Base-by-base conservation (phyloP, 441 rosid genomes). In the Monsonia emarginata region DNA sequence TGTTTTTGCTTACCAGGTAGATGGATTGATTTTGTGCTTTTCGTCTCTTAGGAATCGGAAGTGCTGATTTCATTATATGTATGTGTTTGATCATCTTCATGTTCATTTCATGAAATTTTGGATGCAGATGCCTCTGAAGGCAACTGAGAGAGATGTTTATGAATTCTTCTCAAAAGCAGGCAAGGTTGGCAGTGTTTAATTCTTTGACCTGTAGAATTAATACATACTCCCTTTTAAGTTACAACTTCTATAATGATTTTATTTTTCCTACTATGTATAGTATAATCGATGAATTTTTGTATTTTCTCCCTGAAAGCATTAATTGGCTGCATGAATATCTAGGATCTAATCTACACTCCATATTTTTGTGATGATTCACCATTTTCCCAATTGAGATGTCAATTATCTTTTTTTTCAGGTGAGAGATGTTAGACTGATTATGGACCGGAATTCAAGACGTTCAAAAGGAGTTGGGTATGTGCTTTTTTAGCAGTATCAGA, bases 401-500 rank as follows among this genome's bases (percentile, higher is more conserved):
- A 25, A 11, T 25, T 30, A 13, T 56, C 24, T 48, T 48, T 2
- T 11, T 70, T 74, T 80, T 69, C 80, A 91, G 97, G 97, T 91
- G 67, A 87, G 97, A 81, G 97, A 91, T 69, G 97, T 91, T 42
- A 89, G 95, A 14, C 69, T 91, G 81, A 91, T 91, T 78, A 86
- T 91, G 96, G 96, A 91, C 72, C 84, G 98, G 78, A 91, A 89
- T 72, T 91, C 97, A 61, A 84, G 97, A 73, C 79, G 96, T 61
- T 91, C 97, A 27, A 91, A 85, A 76, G 97, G 97, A 76, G 97
- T 91, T 81, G 97, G 97, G 97, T 89, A 89, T 78, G 93, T 78
- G 30, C 64, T 28, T 61, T 71, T 14, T 50, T 56, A 22, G 44
- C 56, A 14, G 74, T 63, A 74, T 58, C 59, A 61, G n/a, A 30